phyloP scores from a whole-genome alignment of 2,329 filamentous ascomycete genomes.

The Cladophialophora bantiana region DNA sequence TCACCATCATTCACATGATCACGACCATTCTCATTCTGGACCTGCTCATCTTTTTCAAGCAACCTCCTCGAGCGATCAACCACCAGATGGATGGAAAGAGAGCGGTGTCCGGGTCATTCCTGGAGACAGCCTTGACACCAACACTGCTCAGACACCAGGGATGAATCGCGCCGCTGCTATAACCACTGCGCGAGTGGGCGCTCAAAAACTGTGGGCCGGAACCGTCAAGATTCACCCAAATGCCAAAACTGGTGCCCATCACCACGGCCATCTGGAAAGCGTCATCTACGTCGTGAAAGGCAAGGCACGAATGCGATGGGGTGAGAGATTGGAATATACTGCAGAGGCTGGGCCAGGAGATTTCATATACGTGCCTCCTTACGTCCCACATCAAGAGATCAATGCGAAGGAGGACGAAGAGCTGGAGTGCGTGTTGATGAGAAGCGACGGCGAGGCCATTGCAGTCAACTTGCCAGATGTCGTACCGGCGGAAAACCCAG shows the following conservation, averaged over 20 bases:
- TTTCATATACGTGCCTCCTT: slow-evolving; percentile 57
- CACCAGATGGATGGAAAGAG: slow-evolving; percentile 47
- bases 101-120: slow-evolving; percentile 54
- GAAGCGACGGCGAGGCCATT: slow-evolving; percentile 54
- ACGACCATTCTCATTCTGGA: slow-evolving; percentile 27
- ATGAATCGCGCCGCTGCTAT: slow-evolving; percentile 56
- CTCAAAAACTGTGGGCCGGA: slow-evolving; percentile 56
- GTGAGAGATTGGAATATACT: slow-evolving; percentile 53
- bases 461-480: slow-evolving; percentile 54
- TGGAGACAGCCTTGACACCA: slow-evolving; percentile 49
- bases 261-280: slow-evolving; percentile 55
- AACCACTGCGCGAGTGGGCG: slow-evolving; percentile 53
- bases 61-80: slow-evolving; percentile 31
- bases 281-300: slow-evolving; percentile 57
- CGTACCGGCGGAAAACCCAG: slow-evolving; percentile 53
- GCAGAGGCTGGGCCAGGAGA: slow-evolving; percentile 56
- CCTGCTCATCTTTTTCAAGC: slow-evolving; percentile 35
- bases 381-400: slow-evolving; percentile 57
- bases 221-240: slow-evolving; percentile 55
- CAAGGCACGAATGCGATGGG: slow-evolving; percentile 56
- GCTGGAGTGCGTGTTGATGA: slow-evolving; percentile 53
- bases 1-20: slow-evolving; percentile 27
- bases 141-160: slow-evolving; percentile 53
- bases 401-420: slow-evolving; percentile 52
- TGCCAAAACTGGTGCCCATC: slow-evolving; percentile 55